phyloP scores from a whole-genome alignment of 1,284 basidiomycete genomes.

The Sphagnurus paluster region DNA sequence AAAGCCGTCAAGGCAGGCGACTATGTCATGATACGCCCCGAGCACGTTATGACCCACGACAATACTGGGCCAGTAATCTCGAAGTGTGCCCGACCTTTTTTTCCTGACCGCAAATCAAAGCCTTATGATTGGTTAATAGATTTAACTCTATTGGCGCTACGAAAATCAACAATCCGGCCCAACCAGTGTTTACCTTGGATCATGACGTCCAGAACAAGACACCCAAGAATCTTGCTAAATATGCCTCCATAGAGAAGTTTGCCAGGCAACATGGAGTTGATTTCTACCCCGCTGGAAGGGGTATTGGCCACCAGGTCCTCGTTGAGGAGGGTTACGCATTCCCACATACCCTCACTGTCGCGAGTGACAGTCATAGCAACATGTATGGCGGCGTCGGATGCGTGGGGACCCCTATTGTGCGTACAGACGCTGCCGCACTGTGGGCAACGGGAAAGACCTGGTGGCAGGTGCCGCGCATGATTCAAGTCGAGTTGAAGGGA shows the following conservation, averaged over 20 bases:
- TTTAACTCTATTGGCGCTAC: slow-evolving; percentile 96
- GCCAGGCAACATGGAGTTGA: slow-evolving; percentile 86
- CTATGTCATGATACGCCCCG: slow-evolving; percentile 98
- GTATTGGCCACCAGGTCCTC: slow-evolving; percentile 97
- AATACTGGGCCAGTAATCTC: slow-evolving; percentile 98
- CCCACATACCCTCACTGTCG: slow-evolving; percentile 90
- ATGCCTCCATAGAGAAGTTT: slow-evolving; percentile 90
- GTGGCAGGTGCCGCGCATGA: slow-evolving; percentile 99
- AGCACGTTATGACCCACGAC: slow-evolving; percentile 98
- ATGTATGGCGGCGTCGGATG: slow-evolving; percentile 99
- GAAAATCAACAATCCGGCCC: slow-evolving; percentile 78
- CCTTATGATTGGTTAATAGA: slow-evolving; percentile 40
- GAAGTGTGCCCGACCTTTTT: slow-evolving; percentile 58
- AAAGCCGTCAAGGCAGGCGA: slow-evolving; percentile 90
- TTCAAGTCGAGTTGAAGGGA: slow-evolving; percentile 92
- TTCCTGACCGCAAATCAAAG: slow-evolving; percentile 7
- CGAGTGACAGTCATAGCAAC: slow-evolving; percentile 97
- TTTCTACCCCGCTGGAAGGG: slow-evolving; percentile 96
- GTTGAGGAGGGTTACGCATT: slow-evolving; percentile 97
- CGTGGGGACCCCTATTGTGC: slow-evolving; percentile 94
- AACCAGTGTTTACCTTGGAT: slow-evolving; percentile 95
- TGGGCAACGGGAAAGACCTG: slow-evolving; percentile 99
- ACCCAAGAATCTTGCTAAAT: slow-evolving; percentile 92
- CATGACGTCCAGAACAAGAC: slow-evolving; percentile 99
- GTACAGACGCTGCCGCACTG: slow-evolving; percentile 91